A percentile compares a stretch with the other conserved stretches of the same genome.
phyloP scores from a whole-genome alignment of 164 flowering plant species.

The Protea cynaroides region DNA sequence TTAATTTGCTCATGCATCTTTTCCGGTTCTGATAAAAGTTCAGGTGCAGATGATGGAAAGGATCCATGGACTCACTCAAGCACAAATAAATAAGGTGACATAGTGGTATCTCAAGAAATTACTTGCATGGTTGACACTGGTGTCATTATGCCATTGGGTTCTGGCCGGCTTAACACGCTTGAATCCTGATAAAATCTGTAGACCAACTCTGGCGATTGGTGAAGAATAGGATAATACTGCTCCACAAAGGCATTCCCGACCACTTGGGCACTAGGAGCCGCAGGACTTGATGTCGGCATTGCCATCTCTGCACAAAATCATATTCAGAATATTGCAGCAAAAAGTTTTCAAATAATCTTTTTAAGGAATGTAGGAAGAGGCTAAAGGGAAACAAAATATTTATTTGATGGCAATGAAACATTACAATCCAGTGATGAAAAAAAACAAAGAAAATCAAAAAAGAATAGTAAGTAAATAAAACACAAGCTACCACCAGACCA shows the following conservation, averaged over 20 bases:
- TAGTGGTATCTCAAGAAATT: slow-evolving; percentile 10
- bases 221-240: slow-evolving; percentile 77
- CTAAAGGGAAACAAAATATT: no score
- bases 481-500: no score
- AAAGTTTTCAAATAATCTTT: no score
- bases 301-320: slow-evolving; percentile 39
- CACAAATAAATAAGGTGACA: background rate
- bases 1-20: background rate
- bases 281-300: slow-evolving; percentile 24
- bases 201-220: slow-evolving; percentile 61
- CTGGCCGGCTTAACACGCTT: slow-evolving; percentile 68
- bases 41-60: background rate
- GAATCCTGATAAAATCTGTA: slow-evolving; percentile 63
- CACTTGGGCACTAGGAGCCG: slow-evolving; percentile 50
- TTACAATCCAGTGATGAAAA: no score
- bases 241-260: slow-evolving; percentile 80
- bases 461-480: no score
- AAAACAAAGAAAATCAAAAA: no score
- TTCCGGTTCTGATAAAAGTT: background rate
- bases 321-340: no score
- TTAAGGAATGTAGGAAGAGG: no score
- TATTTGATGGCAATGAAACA: no score
- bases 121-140: slow-evolving; percentile 66
- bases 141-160: slow-evolving; percentile 49
- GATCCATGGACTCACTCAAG: background rate